Evolutionary conservation across 1,284 basidiomycete species (phyloP), one percentile per base, ranked within the genome.

Genomic region (Apiotrichum gracile): DNA sequence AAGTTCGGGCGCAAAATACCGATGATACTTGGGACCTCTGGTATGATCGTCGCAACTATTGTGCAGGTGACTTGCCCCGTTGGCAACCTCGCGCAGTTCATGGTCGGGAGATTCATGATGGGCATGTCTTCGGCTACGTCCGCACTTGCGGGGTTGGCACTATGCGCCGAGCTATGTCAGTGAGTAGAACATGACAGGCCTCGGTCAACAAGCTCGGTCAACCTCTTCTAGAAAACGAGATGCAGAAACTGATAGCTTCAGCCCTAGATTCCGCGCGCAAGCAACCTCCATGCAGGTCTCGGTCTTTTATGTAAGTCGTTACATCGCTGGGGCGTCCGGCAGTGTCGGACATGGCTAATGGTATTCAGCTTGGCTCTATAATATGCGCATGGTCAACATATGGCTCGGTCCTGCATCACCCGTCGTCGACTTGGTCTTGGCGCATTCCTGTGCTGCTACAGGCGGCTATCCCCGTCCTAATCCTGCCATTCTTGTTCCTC

Each of bases 361-460:
- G 8, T 7, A 38, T 21, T 19, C 37, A 38, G 37, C 68, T 84
- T 22, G 87, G 86, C 52, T 78, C 84, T n/a, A 58, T 61, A 35
- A 29, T 50, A 10, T 77, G 57, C 16, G 55, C 61, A 1, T 66
- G 58, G 57, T 22, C 60, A 9, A 57, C 56, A 3, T 61, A 51
- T 38, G 64, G 64, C 17, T 57, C 59, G 8, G 16, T 58, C 17
- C 19, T 24, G 7, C 14, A 24, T 21, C 24, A 43, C 40, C 58
- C 47, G 42, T 41, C 59, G 37, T 33, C 27, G 12, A 19, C 29
- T 1, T 64, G 59, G 59, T 47, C 40, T 35, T 66, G 56, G 62
- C 74, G 85, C 39, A 77, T 83, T 25, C 85, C 85, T 2, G 80
- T 80, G 3, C 70, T 86, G 17, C 76, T 86, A 2, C 86, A 88